Evolutionary conservation across 331 rosid species (phyloP), one percentile per base, ranked within the genome.

Genomic region (Arachis monticola): DNA sequence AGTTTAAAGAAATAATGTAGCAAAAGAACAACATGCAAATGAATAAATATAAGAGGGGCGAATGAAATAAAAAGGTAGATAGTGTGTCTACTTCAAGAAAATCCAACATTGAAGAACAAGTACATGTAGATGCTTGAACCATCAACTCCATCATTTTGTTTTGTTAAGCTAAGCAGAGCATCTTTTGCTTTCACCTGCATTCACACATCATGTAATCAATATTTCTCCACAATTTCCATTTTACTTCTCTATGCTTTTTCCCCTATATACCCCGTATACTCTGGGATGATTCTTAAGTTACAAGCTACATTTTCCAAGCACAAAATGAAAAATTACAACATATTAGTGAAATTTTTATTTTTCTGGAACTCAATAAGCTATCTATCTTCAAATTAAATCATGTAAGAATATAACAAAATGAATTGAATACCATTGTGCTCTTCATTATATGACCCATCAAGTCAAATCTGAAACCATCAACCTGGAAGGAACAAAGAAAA

Each of bases 381-480:
- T 27, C 65, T 50, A 13, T 5, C 60, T 70, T 35, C 46, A 8
- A 22, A 47, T 55, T n/a, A 57, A 80, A 60, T 51, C 60, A 60
- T 12, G 57, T 46, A 48, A 45, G 47, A 62, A 74, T 69, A 72
- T 44, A 73, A 59, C 74, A 55, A 73, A 83, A 63, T 63, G 68
- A 79, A 75, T 51, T 50, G 51, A 81, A 45, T 86, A 94, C 99
- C 99, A 90, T 94, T 52, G 99, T 94, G 79, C 91, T 84, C 88
- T 85, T 92, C 99, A 94, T 92, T 77, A 94, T 86, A 75, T 94
- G 99, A 76, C 99, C 99, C 99, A 94, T 90, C 9, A 94, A 95
- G 60, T 94, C 99, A 76, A 92, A 94, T 76, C 97, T 93, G 82
- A 94, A 94, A 53, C 99, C 99, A 84, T 94, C 99, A 83, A 94